Percentiles rank a stretch among this genome's conserved stretches.
Evolutionary conservation across 441 rosid species (phyloP).

Genomic region (Flueggea neowawraea): DNA sequence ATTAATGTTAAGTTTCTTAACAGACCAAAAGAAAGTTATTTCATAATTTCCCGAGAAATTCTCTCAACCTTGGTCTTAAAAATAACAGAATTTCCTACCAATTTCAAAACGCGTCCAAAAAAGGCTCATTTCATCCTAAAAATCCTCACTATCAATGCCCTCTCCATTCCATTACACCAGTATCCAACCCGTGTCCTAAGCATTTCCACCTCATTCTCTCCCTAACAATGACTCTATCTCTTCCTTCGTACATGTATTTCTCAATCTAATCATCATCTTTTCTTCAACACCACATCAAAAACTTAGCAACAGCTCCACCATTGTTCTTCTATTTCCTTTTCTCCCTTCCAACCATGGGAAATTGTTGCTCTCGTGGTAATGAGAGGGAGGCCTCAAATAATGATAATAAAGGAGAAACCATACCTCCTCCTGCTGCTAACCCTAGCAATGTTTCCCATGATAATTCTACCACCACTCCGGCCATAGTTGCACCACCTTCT

Average conservation of each 20-base stretch:
- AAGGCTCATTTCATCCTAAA: conserved; percentile 27
- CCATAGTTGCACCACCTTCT: not conserved
- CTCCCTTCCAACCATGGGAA: conserved; percentile 56
- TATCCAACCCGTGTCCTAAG: conserved; percentile 10
- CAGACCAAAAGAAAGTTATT: too few relatives aligned
- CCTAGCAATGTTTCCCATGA: not conserved
- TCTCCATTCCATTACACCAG: conserved; percentile 6
- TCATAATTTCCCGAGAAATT: too few relatives aligned
- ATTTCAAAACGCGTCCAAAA: too few relatives aligned
- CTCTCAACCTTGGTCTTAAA: too few relatives aligned
- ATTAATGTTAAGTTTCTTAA: too few relatives aligned
- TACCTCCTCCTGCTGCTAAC: too few relatives aligned
- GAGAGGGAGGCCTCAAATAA: conserved; percentile 18
- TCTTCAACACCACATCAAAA: too few relatives aligned
- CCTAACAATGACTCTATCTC: conserved; percentile 10
- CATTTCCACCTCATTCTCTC: conserved; percentile 4
- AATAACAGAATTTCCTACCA: too few relatives aligned
- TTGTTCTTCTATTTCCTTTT: conserved; percentile 3
- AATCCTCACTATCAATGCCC: conserved; percentile 44
- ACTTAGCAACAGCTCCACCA: too few relatives aligned
- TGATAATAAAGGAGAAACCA: conserved; percentile 21
- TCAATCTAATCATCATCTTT: too few relatives aligned
- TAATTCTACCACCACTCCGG: not conserved
- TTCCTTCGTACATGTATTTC: too few relatives aligned
- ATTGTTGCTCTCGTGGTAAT: conserved; percentile 66